Percentiles rank a stretch among this genome's conserved stretches.
Evolutionary conservation across 495 filamentous ascomycete species (phyloP).

Genomic region (Neurospora sp.): DNA sequence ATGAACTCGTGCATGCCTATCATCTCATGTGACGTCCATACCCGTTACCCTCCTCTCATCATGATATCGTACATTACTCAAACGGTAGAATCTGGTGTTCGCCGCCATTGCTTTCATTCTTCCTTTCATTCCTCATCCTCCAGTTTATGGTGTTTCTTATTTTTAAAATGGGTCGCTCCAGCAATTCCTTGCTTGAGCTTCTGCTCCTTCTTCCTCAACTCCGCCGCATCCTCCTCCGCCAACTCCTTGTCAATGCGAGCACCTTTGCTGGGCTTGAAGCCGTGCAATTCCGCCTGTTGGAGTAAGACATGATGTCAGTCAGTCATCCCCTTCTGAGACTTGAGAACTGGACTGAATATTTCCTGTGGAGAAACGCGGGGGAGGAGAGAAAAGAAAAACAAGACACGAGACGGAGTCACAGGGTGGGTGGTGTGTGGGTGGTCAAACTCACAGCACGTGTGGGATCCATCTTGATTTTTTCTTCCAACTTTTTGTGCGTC

Average conservation of each 20-base stretch:
- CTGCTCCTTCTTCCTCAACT: slow-evolving; percentile 10
- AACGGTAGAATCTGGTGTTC: neutral
- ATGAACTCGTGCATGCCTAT: neutral
- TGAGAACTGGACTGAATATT: neutral
- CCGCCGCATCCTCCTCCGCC: slow-evolving; percentile 12
- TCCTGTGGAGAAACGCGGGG: neutral
- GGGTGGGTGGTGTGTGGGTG: neutral
- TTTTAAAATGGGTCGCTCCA: neutral
- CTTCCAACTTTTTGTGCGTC: slow-evolving; percentile 3
- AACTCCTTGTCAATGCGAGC: slow-evolving; percentile 20
- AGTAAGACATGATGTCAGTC: neutral
- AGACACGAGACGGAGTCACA: neutral
- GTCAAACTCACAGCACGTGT: slow-evolving; percentile 10
- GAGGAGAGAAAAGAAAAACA: neutral
- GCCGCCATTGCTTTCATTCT: neutral
- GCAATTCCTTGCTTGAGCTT: neutral
- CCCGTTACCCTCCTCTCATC: neutral
- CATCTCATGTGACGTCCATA: neutral
- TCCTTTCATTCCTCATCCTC: neutral
- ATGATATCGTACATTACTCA: neutral
- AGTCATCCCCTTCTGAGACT: neutral
- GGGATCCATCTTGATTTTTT: slow-evolving; percentile 16
- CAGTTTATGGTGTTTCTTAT: neutral
- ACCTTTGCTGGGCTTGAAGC: slow-evolving; percentile 14
- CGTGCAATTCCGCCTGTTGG: slow-evolving; percentile 10